Base-by-base conservation (phyloP, 208 protist genomes). In the Kentomonas sorsogonicus region DNA sequence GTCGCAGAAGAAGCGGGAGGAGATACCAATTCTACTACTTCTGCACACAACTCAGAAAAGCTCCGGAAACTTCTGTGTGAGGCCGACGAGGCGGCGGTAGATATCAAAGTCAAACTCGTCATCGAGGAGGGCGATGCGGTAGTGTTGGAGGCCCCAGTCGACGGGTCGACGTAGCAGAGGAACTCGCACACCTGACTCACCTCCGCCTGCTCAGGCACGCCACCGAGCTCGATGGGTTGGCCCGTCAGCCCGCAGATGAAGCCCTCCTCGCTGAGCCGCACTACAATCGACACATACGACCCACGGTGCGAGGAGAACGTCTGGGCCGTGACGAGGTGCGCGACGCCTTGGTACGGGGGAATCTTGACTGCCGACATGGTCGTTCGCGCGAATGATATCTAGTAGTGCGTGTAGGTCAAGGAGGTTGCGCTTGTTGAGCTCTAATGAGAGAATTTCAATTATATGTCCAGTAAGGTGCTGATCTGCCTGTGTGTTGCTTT, bases 71-170 rank as follows among this genome's bases (percentile, higher is more conserved):
- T 90, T 93, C 1, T 81, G 55, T 15, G 61, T 89, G 6, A 95
- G 62, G n/a, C 73, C 74, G 26, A 95, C 52, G 0, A 95, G 46
- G 4, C 79, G 79, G 25, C 84, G 70, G 73, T 95, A 95, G 20
- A 85, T 74, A 22, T 92, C 84, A 70, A 91, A 86, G 75, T 95
- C 89, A 52, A 92, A 93, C 53, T 95, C 89, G 57, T 95, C 89
- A 58, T 93, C 85, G 20, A 92, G 79, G 52, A 89, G 77, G 10
- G 82, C 89, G 63, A 92, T 83, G 45, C 89, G 77, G 55, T 71
- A 89, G 73, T 93, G 93, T 27, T 73, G 64, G 27, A 95, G 63
- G 39, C 68, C 3, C 81, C 79, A n/a, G 52, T 78, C 52, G 81
- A 60, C 25, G 83, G 83, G 47, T 92, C 75, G 11, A 93, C 82